Evolutionary conservation across 2,329 filamentous ascomycete species (phyloP).

Genomic region (Claviceps maximensis): DNA sequence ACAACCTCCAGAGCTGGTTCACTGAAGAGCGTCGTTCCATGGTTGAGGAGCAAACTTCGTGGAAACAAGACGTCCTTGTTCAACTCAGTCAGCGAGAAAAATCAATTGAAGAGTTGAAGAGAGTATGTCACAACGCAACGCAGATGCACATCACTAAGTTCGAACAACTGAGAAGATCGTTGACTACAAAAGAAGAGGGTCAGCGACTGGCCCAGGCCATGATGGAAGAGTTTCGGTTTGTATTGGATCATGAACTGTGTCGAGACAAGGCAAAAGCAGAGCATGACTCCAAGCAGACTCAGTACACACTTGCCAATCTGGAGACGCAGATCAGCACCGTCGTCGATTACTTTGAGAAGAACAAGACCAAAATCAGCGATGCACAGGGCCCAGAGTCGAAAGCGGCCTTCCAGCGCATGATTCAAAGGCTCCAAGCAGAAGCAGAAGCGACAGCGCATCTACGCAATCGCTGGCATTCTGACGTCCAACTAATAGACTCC

Average conservation of each 20-base stretch:
- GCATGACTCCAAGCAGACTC: constrained; percentile 6
- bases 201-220: constrained; percentile 9
- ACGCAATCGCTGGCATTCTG: constrained; percentile 14
- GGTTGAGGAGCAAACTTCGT: constrained; percentile 1
- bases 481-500: constrained; percentile 15
- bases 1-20: constrained; percentile 1
- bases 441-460: constrained; percentile 10
- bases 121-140: not conserved
- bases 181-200: constrained; percentile 4
- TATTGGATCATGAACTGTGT: constrained; percentile 13
- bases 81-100: constrained; percentile 1
- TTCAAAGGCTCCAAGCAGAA: constrained; percentile 12
- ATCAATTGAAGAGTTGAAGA: constrained; percentile 1
- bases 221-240: constrained; percentile 9
- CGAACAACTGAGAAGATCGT: constrained; percentile 1
- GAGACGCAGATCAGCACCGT: constrained; percentile 12
- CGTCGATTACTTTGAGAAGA: constrained; percentile 7
- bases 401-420: constrained; percentile 9
- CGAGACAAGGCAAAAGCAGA: constrained; percentile 11
- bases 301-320: constrained; percentile 7
- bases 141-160: not conserved
- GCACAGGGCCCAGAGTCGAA: not conserved
- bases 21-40: not conserved
- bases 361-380: not conserved
- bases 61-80: not conserved